Evolutionary conservation across 495 filamentous ascomycete species (phyloP).

Genomic region (Neurospora intermedia): DNA sequence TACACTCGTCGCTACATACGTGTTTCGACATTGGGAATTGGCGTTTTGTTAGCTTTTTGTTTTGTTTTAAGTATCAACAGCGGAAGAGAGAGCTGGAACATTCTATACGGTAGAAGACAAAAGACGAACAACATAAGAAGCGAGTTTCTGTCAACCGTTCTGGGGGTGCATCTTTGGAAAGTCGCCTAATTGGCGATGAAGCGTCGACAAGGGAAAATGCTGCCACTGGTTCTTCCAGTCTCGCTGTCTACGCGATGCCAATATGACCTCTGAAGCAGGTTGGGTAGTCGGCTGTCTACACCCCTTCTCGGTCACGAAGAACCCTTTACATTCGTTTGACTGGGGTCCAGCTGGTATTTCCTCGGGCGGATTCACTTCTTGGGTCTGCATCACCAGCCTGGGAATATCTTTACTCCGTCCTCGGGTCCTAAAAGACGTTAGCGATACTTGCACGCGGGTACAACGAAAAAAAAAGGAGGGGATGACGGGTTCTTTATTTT

Average conservation of each 20-base stretch:
- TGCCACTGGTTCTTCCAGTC: not conserved
- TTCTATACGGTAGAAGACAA: not conserved
- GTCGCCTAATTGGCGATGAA: conserved; percentile 15
- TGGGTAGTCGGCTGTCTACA: not conserved
- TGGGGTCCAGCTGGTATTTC: not conserved
- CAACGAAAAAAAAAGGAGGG: not conserved
- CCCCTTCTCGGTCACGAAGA: not conserved
- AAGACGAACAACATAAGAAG: not conserved
- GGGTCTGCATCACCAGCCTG: not conserved
- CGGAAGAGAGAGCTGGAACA: not conserved
- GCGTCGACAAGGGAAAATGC: conserved; percentile 12
- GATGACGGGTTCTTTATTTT: not conserved
- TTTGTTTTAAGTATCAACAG: not conserved
- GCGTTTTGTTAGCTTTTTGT: not conserved
- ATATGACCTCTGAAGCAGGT: not conserved
- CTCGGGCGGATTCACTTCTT: not conserved
- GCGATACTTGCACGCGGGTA: not conserved
- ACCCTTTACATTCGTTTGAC: not conserved
- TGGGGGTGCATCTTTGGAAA: not conserved
- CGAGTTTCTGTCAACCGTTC: not conserved
- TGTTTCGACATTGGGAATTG: not conserved
- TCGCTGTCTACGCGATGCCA: conserved; percentile 18
- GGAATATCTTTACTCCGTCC: not conserved
- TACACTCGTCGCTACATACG: not conserved
- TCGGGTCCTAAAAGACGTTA: not conserved